A percentile compares a stretch with the other conserved stretches of the same genome.
Conservation (phyloP, 2,329 filamentous ascomycete species). For the Pseudogymnoascus sp. region DNA sequence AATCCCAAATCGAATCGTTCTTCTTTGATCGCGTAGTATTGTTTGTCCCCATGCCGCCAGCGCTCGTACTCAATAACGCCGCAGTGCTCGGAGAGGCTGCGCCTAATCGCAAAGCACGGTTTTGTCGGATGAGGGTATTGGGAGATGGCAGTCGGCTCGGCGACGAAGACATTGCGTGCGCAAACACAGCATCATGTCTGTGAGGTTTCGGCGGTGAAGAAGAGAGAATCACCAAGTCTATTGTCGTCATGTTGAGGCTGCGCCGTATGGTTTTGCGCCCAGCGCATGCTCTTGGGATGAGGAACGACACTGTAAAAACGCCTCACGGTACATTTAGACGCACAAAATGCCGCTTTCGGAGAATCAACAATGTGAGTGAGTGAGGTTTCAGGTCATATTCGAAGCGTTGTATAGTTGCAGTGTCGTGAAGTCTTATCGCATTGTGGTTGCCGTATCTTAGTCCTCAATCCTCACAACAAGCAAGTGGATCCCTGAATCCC, state of each 20-base stretch:
- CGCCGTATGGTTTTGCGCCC: constrained; percentile 18
- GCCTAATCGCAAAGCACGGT: background rate
- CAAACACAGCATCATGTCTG: background rate
- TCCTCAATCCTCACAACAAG: background rate
- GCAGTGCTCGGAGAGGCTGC: constrained; percentile 33
- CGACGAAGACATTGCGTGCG: constrained; percentile 27
- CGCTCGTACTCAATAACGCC: constrained; percentile 36
- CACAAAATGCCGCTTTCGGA: background rate
- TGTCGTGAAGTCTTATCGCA: background rate
- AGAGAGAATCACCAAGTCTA: constrained; percentile 34
- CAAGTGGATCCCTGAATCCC: background rate
- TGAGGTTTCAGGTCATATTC: background rate
- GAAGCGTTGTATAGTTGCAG: background rate
- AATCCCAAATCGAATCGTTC: constrained; percentile 10
- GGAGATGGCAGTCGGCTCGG: constrained; percentile 36
- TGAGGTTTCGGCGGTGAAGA: constrained; percentile 31
- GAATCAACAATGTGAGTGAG: background rate
- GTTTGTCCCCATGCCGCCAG: constrained; percentile 27
- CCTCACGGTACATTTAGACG: background rate
- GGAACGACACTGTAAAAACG: constrained; percentile 19
- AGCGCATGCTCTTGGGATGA: constrained; percentile 19
- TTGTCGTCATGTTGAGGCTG: constrained; percentile 30
- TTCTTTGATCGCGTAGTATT: background rate
- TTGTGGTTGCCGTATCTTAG: background rate
- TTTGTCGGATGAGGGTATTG: background rate